Percentiles rank a stretch among this genome's conserved stretches.
Conservation (phyloP, 192 early-diverging fungal species). For the Pilobolus umbonatus region DNA sequence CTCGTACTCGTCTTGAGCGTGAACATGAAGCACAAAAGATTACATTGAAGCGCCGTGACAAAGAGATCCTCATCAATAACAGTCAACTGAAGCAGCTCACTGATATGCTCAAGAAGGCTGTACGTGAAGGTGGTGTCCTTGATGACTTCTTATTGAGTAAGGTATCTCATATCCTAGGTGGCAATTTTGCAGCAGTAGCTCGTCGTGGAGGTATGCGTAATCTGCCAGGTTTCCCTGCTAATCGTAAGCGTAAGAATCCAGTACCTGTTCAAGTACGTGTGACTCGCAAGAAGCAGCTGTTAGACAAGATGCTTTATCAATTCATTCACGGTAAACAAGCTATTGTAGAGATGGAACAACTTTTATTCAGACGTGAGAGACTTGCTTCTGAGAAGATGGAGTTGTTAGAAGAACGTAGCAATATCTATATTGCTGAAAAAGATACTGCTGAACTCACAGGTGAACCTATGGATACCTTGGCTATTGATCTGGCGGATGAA, state of each 20-base stretch:
- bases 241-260: constrained; percentile 19
- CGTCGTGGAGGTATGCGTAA: constrained; percentile 17
- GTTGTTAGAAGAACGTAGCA: constrained; percentile 45
- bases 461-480: constrained; percentile 24
- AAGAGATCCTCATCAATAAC: constrained; percentile 45
- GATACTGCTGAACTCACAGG: constrained; percentile 25
- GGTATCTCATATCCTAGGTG: constrained; percentile 31
- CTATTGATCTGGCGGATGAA: constrained; percentile 52
- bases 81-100: constrained; percentile 46
- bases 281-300: constrained; percentile 48
- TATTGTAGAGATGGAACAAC: constrained; percentile 48
- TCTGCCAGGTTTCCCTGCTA: constrained; percentile 2
- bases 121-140: constrained; percentile 33
- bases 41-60: constrained; percentile 53
- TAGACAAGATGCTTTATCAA: constrained; percentile 51
- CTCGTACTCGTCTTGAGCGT: constrained; percentile 48
- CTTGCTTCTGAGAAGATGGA: constrained; percentile 48
- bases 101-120: constrained; percentile 47
- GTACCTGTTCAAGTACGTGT: constrained; percentile 31
- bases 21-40: constrained; percentile 52
- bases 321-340: constrained; percentile 52
- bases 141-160: constrained; percentile 29
- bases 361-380: constrained; percentile 41
- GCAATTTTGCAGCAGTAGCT: constrained; percentile 32
- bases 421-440: constrained; percentile 43